Conservation (phyloP, 2,329 filamentous ascomycete species). For the Aureobasidium mangrovei region DNA sequence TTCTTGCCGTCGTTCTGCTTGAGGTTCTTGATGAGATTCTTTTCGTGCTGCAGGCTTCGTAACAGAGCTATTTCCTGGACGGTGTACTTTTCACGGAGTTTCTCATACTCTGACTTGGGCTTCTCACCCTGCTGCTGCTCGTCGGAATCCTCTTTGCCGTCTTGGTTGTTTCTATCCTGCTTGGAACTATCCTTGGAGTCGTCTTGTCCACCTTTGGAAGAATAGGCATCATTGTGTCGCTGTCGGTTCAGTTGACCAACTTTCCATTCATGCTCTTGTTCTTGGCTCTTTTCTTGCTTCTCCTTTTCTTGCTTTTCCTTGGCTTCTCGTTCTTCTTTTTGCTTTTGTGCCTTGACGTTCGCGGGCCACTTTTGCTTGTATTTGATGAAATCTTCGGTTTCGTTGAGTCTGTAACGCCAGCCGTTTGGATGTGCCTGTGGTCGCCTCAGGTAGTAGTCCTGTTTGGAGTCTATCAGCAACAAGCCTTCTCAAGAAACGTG, state of each 20-base stretch:
- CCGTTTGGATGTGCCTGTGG: conserved; percentile 38
- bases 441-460: conserved; percentile 38
- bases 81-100: conserved; percentile 30
- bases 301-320: conserved; percentile 21
- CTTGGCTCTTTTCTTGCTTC: conserved; percentile 16
- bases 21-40: conserved; percentile 33
- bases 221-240: conserved; percentile 33
- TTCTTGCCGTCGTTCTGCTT: conserved; percentile 37
- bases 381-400: conserved; percentile 43
- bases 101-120: conserved; percentile 16
- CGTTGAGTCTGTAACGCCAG: conserved; percentile 44
- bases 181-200: neutral
- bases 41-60: conserved; percentile 36
- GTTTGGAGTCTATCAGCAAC: neutral
- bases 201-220: conserved; percentile 14
- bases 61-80: conserved; percentile 38
- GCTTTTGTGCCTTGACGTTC: conserved; percentile 32
- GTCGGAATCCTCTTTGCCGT: conserved; percentile 16
- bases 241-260: conserved; percentile 22
- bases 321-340: conserved; percentile 24
- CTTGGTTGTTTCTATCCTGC: conserved; percentile 17
- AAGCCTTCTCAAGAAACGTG: neutral
- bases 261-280: conserved; percentile 26
- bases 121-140: neutral
- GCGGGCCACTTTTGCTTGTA: conserved; percentile 41